A percentile compares a stretch with the other conserved stretches of the same genome.
These are phyloP conservation scores for Boeremia lycopersici DNA, from an alignment of 2,329 filamentous ascomycete genomes.

Conservation along the genomic window DNA sequence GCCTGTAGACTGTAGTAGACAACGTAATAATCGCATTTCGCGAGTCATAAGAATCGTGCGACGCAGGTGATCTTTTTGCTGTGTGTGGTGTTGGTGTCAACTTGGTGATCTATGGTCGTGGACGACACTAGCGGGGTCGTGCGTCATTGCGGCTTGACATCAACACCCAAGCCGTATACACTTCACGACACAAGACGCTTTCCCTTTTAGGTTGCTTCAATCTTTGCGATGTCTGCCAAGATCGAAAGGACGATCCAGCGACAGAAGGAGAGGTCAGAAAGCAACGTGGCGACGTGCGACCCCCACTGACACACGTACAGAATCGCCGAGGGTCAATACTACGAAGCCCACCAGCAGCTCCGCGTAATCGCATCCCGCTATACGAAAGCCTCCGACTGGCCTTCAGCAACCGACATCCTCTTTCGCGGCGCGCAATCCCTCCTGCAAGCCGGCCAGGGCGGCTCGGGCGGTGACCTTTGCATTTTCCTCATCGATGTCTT, in stretches of 20 bases:
- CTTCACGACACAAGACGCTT: neutral
- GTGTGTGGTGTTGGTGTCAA: conserved; percentile 2
- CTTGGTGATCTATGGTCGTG: too few relatives aligned
- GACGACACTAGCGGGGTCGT: conserved; percentile 21
- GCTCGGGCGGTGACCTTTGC: conserved; percentile 88
- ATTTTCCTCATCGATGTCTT: conserved; percentile 90
- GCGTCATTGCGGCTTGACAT: conserved; percentile 24
- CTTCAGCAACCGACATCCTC: conserved; percentile 84
- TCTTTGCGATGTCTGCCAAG: conserved; percentile 50
- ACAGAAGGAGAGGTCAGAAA: conserved; percentile 73
- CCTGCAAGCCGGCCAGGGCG: conserved; percentile 89
- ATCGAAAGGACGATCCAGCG: conserved; percentile 75
- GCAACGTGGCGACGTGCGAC: neutral
- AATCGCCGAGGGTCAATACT: conserved; percentile 89
- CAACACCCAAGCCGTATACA: neutral
- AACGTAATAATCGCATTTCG: neutral
- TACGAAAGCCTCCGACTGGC: conserved; percentile 84
- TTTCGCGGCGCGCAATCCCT: conserved; percentile 83
- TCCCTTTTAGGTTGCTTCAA: neutral
- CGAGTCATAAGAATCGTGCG: neutral
- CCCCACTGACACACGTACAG: conserved; percentile 51
- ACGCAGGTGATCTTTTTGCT: neutral
- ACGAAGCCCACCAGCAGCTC: conserved; percentile 98
- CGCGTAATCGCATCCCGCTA: conserved; percentile 94
- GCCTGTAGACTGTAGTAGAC: neutral